These are phyloP conservation scores for Harrya chromipes DNA, from an alignment of 768 basidiomycete species.

Conservation along the genomic window DNA sequence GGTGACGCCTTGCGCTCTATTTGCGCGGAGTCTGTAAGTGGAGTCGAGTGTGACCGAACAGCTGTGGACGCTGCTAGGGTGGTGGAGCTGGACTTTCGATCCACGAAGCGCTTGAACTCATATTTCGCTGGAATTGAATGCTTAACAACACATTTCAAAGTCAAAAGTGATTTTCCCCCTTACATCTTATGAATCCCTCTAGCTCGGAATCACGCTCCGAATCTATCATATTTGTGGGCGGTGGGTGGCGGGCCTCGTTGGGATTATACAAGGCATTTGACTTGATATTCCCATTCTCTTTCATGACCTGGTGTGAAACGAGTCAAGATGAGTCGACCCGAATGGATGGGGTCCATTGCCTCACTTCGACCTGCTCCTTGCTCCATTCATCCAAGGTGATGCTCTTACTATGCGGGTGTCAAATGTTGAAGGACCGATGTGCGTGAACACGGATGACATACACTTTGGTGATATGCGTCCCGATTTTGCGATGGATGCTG, in stretches of 20 bases:
- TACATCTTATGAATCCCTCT: constrained; percentile 87
- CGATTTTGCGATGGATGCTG: constrained; percentile 90
- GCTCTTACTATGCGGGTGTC: constrained; percentile 63
- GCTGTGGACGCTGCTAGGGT: constrained; percentile 29
- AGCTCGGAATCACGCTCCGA: constrained; percentile 84
- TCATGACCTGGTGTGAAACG: constrained; percentile 59
- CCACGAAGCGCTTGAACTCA: constrained; percentile 67
- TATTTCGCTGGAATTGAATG: constrained; percentile 66
- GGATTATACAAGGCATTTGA: constrained; percentile 83
- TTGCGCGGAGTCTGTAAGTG: constrained; percentile 7
- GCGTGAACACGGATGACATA: constrained; percentile 38
- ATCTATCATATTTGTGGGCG: constrained; percentile 76
- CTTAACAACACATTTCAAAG: neutral
- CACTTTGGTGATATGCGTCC: constrained; percentile 94
- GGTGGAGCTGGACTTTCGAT: constrained; percentile 38
- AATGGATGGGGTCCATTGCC: constrained; percentile 20
- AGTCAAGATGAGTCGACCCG: constrained; percentile 10
- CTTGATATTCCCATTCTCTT: constrained; percentile 72
- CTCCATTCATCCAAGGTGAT: constrained; percentile 85
- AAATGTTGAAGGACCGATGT: neutral
- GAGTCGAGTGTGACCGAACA: constrained; percentile 15
- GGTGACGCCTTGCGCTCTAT: constrained; percentile 20
- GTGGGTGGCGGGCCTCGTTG: constrained; percentile 77
- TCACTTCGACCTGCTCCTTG: constrained; percentile 84
- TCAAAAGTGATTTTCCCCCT: constrained; percentile 13